phyloP scores from a whole-genome alignment of 2,329 filamentous ascomycete species.

The Ophioceras dolichostomum region DNA sequence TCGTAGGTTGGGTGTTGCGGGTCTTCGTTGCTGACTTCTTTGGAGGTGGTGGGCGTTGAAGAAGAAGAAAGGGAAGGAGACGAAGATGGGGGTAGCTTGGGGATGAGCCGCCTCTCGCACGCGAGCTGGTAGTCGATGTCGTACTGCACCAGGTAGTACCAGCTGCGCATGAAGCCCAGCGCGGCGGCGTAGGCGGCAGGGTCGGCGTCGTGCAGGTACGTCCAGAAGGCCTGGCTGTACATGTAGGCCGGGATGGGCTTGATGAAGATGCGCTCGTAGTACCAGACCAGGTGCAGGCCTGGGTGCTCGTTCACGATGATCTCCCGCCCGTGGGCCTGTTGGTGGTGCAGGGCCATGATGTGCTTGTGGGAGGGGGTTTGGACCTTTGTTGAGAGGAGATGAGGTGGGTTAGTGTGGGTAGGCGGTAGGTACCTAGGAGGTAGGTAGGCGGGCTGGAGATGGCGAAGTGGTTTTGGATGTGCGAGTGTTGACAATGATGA shows the following conservation, averaged over 20 bases:
- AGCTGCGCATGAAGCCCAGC: conserved; percentile 22
- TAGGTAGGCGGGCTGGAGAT: no score
- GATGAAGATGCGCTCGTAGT: conserved; percentile 24
- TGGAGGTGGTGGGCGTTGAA: not conserved
- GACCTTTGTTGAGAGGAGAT: no score
- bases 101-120: conserved; percentile 14
- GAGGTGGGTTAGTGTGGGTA: no score
- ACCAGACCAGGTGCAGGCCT: conserved; percentile 28
- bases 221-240: conserved; percentile 20
- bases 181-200: conserved; percentile 11
- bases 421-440: no score
- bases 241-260: conserved; percentile 27
- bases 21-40: not conserved
- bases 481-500: no score
- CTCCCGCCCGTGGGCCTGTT: conserved; percentile 21
- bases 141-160: conserved; percentile 19
- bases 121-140: conserved; percentile 21
- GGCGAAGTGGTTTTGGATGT: no score
- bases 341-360: conserved; percentile 23
- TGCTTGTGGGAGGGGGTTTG: conserved; percentile 12
- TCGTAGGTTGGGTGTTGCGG: conserved; percentile 12
- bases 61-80: no score
- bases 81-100: conserved; percentile 10
- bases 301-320: conserved; percentile 26
- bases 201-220: conserved; percentile 11